Conservation (phyloP, 305 asterid genomes). For the Solanum hybrid region DNA sequence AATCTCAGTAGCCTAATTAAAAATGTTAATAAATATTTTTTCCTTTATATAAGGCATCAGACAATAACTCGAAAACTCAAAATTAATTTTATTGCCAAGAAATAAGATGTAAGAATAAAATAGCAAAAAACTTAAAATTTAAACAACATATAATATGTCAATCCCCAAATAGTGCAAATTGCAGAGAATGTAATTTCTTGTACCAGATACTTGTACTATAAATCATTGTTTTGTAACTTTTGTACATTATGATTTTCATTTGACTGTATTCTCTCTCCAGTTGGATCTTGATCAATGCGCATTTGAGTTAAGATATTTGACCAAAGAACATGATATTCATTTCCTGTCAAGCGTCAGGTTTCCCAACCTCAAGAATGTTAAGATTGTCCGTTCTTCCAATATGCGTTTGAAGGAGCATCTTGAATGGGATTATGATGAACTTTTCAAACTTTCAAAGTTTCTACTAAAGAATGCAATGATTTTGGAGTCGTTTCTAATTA, state of each 20-base stretch:
- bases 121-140: too few relatives aligned
- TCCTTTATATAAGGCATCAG: too few relatives aligned
- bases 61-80: too few relatives aligned
- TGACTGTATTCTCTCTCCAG: not conserved
- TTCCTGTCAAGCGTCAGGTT: not conserved
- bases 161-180: not conserved
- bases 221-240: not conserved
- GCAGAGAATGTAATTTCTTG: not conserved
- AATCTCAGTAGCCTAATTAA: too few relatives aligned
- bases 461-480: not conserved
- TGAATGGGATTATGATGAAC: not conserved
- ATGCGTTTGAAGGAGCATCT: not conserved
- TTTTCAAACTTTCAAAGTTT: not conserved
- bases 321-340: not conserved
- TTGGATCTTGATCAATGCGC: not conserved
- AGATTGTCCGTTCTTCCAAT: not conserved
- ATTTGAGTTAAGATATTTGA: not conserved
- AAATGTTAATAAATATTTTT: too few relatives aligned
- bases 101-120: too few relatives aligned
- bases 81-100: too few relatives aligned
- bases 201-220: too few relatives aligned
- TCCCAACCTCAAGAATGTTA: not conserved
- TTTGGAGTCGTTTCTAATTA: not conserved
- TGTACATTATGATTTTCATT: not conserved
- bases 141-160: too few relatives aligned